Evolutionary conservation across 129 eudicot genomes (phyloP).

Genomic region (Dittrichia graveolens): DNA sequence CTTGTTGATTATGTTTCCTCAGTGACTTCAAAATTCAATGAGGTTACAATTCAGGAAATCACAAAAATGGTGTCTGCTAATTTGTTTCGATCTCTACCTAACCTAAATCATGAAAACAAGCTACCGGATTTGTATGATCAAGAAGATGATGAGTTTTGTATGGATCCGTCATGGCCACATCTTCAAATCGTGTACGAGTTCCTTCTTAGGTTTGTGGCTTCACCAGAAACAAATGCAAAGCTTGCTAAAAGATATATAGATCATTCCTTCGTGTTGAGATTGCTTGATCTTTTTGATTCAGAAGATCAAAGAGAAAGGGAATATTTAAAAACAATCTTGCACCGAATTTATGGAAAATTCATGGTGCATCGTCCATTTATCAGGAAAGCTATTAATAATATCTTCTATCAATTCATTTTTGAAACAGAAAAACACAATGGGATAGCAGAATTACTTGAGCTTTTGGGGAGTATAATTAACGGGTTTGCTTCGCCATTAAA

Average conservation of each 20-base stretch:
- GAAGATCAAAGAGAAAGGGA: slow-evolving; percentile 80
- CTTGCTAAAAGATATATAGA: slow-evolving; percentile 62
- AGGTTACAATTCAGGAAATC: slow-evolving; percentile 60
- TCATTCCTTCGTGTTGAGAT: slow-evolving; percentile 52
- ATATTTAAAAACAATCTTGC: slow-evolving; percentile 71
- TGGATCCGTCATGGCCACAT: slow-evolving; percentile 84
- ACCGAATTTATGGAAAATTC: slow-evolving; percentile 58
- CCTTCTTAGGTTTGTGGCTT: slow-evolving; percentile 67
- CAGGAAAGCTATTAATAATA: slow-evolving; percentile 57
- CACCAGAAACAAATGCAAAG: slow-evolving; percentile 61
- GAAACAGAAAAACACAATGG: slow-evolving; percentile 57
- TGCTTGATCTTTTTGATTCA: slow-evolving; percentile 61
- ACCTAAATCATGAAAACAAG: slow-evolving; percentile 50
- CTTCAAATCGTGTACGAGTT: slow-evolving; percentile 79
- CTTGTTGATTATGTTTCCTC: slow-evolving; percentile 68
- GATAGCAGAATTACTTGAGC: slow-evolving; percentile 56
- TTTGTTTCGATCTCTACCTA: slow-evolving; percentile 60
- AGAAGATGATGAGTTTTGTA: slow-evolving; percentile 64
- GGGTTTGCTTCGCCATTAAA: slow-evolving; percentile 64
- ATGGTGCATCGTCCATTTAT: slow-evolving; percentile 78
- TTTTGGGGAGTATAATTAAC: slow-evolving; percentile 63
- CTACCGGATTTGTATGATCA: slow-evolving; percentile 56
- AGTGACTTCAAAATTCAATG: slow-evolving; percentile 54
- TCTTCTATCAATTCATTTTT: slow-evolving; percentile 50
- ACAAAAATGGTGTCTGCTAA: slow-evolving; percentile 69